phyloP scores from a whole-genome alignment of 1,139 yeast genomes.

The Debaryomyces robertsiae region DNA sequence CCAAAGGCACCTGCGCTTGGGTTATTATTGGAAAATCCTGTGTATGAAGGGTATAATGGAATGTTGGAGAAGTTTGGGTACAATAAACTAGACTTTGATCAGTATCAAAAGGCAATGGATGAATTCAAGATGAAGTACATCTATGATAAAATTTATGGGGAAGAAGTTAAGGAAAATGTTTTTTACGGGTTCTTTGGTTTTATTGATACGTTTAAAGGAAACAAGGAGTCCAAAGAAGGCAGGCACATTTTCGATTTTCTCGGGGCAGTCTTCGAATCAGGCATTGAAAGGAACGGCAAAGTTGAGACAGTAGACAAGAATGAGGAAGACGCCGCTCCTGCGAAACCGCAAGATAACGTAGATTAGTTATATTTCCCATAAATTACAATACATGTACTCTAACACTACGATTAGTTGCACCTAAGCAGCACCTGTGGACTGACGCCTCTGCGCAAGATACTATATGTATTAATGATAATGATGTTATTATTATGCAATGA shows the following conservation, averaged over 20 bases:
- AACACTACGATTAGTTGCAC: no score
- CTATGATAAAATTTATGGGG: conserved; percentile 88
- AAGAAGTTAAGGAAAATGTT: conserved; percentile 83
- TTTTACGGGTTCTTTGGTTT: conserved; percentile 88
- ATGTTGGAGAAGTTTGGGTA: conserved; percentile 78
- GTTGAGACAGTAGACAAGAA: conserved; percentile 8
- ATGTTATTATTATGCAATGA: conserved; percentile 8
- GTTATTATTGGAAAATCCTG: conserved; percentile 84
- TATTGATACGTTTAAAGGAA: conserved; percentile 68
- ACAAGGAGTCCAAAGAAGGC: conserved; percentile 29
- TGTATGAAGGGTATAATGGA: conserved; percentile 81
- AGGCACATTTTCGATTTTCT: conserved; percentile 71
- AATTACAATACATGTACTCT: no score
- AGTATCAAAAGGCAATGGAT: conserved; percentile 70
- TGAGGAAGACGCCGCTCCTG: conserved; percentile 4
- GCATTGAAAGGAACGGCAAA: conserved; percentile 19
- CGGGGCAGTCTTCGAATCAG: conserved; percentile 53
- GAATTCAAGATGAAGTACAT: conserved; percentile 85
- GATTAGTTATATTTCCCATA: no score
- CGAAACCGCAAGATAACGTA: conserved; percentile 18
- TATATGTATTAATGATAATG: conserved; percentile 5
- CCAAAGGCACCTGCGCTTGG: conserved; percentile 99
- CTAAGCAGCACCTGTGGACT: no score
- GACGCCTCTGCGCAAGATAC: no score
- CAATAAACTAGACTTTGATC: conserved; percentile 70